A percentile compares a stretch with the other conserved stretches of the same genome.
Conservation (phyloP, 352 stramenopile species). For the Globisporangium perplexum region DNA sequence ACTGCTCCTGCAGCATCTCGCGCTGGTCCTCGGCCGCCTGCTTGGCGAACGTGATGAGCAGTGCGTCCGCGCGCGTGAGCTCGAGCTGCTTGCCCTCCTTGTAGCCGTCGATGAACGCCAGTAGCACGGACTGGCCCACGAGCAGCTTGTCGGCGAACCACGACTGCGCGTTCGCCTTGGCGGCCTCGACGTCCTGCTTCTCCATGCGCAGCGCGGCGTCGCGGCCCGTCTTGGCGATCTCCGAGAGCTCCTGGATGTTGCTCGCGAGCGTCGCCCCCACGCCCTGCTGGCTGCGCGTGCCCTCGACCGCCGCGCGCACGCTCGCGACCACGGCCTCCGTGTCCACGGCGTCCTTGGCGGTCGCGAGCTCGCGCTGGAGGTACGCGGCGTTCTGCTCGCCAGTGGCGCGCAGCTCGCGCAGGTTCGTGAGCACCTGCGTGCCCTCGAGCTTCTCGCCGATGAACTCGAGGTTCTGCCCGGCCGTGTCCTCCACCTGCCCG, state of each 20-base stretch:
- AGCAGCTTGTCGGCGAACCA: slow-evolving; percentile 84
- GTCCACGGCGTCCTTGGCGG: slow-evolving; percentile 58
- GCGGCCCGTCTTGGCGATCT: slow-evolving; percentile 51
- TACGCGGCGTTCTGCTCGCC: slow-evolving; percentile 49
- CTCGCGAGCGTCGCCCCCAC: slow-evolving; percentile 57
- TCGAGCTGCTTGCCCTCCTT: slow-evolving; percentile 72
- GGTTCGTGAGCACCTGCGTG: slow-evolving; percentile 51
- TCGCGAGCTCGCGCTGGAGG: slow-evolving; percentile 41
- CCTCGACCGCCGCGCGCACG: slow-evolving; percentile 47
- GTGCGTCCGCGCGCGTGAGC: slow-evolving; percentile 58
- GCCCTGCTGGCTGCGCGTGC: slow-evolving; percentile 64
- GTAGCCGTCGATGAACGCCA: slow-evolving; percentile 83
- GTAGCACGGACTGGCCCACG: slow-evolving; percentile 71
- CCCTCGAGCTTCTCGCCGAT: slow-evolving; percentile 63
- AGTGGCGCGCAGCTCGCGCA: slow-evolving; percentile 43
- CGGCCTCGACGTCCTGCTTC: slow-evolving; percentile 47
- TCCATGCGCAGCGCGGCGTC: slow-evolving; percentile 58
- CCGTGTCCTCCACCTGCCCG: slow-evolving; percentile 49
- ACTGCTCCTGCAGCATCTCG: slow-evolving; percentile 56
- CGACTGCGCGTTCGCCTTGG: slow-evolving; percentile 59
- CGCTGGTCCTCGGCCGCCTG: slow-evolving; percentile 75
- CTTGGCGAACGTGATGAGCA: slow-evolving; percentile 72
- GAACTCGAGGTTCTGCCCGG: slow-evolving; percentile 49
- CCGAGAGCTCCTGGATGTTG: slow-evolving; percentile 65
- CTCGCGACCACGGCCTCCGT: slow-evolving; percentile 50